Evolutionary conservation across 2,329 filamentous ascomycete genomes (phyloP).

Genomic region (Epichloe gansuensis): DNA sequence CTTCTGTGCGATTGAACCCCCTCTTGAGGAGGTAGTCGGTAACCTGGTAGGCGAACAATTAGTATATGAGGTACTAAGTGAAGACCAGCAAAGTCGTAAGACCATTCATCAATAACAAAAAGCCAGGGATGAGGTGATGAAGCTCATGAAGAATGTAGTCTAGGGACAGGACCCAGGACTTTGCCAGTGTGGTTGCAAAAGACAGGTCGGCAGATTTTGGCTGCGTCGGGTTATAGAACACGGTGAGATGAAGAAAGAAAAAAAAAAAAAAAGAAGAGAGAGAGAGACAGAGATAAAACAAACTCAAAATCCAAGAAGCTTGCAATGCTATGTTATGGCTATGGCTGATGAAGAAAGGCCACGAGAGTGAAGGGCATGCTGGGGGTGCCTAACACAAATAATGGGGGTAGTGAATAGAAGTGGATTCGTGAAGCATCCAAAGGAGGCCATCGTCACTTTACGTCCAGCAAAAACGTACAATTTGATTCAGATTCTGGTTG

Average conservation of each 20-base stretch:
- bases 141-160: background rate
- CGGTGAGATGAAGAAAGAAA: too few relatives aligned
- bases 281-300: background rate
- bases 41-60: slow-evolving; percentile 33
- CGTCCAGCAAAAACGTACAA: slow-evolving; percentile 47
- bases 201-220: background rate
- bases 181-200: background rate
- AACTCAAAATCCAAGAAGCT: too few relatives aligned
- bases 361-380: background rate
- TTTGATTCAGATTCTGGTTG: slow-evolving; percentile 88
- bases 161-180: background rate
- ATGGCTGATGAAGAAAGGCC: background rate
- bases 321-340: background rate
- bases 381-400: background rate
- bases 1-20: slow-evolving; percentile 84
- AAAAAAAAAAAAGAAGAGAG: background rate
- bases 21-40: slow-evolving; percentile 95
- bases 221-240: background rate
- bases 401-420: background rate
- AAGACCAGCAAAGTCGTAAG: background rate
- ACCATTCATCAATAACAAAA: background rate
- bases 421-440: slow-evolving; percentile 9
- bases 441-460: background rate
- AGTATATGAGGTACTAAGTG: slow-evolving; percentile 2
- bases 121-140: background rate